Percentiles rank a stretch among this genome's conserved stretches.
Conservation (phyloP, 495 filamentous ascomycete species). For the Penicillium waksmanii region DNA sequence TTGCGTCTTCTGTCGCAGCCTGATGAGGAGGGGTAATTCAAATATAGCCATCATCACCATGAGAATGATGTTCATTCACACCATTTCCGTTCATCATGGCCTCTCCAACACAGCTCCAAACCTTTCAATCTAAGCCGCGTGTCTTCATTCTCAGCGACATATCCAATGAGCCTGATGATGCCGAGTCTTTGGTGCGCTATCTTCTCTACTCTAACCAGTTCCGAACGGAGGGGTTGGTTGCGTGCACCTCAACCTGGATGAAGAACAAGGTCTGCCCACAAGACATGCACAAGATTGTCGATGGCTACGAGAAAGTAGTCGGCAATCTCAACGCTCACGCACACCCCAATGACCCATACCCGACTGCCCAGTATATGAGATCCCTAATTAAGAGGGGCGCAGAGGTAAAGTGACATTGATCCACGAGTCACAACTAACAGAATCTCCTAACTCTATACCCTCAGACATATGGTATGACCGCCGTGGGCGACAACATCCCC, state of each 20-base stretch:
- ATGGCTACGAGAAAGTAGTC: constrained; percentile 21
- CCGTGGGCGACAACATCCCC: constrained; percentile 30
- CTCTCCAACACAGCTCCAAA: constrained; percentile 11
- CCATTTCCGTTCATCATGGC: constrained; percentile 6
- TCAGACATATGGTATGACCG: constrained; percentile 39
- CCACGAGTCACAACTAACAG: not conserved
- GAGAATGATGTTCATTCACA: not conserved
- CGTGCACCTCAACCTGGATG: constrained; percentile 22
- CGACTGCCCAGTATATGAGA: constrained; percentile 11
- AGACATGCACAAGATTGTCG: constrained; percentile 17
- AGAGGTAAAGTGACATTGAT: constrained; percentile 11
- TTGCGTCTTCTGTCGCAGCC: constrained; percentile 4
- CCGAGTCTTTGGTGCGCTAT: constrained; percentile 30
- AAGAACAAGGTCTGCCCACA: constrained; percentile 18
- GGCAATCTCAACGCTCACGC: constrained; percentile 20
- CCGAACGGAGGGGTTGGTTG: constrained; percentile 31
- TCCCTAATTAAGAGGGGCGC: constrained; percentile 18
- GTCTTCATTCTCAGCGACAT: constrained; percentile 31
- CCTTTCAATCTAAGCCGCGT: constrained; percentile 17
- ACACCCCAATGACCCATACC: constrained; percentile 11
- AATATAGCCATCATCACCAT: constrained; percentile 3
- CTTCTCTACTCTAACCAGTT: constrained; percentile 35
- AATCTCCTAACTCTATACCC: not conserved
- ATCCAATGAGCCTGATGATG: constrained; percentile 38
- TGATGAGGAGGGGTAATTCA: not conserved